phyloP scores from a whole-genome alignment of 2,329 filamentous ascomycete species.

The Periconia macrospinosa region DNA sequence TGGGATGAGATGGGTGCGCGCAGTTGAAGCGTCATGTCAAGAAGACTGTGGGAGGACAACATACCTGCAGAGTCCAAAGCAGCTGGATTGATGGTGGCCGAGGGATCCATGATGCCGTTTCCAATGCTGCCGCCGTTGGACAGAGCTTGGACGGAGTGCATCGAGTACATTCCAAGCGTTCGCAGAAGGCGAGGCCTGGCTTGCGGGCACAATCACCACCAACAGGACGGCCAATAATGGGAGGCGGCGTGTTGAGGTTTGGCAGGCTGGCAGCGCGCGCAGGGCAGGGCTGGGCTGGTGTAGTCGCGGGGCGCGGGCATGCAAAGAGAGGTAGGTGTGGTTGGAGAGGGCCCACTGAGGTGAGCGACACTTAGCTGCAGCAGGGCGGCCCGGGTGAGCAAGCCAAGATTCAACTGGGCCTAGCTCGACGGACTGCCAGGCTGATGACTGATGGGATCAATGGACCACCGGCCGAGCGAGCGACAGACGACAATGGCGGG shows the following conservation, averaged over 20 bases:
- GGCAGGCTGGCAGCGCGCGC: conserved; percentile 3
- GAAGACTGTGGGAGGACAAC: conserved; percentile 2
- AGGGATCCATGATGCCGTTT: conserved; percentile 45
- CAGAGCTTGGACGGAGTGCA: conserved; percentile 43
- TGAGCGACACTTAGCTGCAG: not conserved
- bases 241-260: conserved; percentile 7
- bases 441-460: not conserved
- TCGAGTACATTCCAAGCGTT: conserved; percentile 45
- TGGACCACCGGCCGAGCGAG: not conserved
- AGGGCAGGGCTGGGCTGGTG: conserved; percentile 4
- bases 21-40: too few relatives aligned
- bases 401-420: too few relatives aligned
- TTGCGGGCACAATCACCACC: conserved; percentile 18
- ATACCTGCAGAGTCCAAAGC: conserved; percentile 43
- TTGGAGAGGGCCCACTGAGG: not conserved
- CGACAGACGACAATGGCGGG: not conserved
- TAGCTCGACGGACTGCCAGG: not conserved
- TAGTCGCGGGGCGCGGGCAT: conserved; percentile 10
- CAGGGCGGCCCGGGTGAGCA: too few relatives aligned
- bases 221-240: conserved; percentile 25
- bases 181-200: conserved; percentile 34
- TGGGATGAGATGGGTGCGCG: not conserved
- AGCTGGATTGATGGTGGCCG: conserved; percentile 46
- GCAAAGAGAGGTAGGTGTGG: not conserved
- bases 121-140: conserved; percentile 44